These are phyloP conservation scores for Chytriomyces hyalinus DNA, from an alignment of 192 early-diverging fungal species.

Conservation along the genomic window DNA sequence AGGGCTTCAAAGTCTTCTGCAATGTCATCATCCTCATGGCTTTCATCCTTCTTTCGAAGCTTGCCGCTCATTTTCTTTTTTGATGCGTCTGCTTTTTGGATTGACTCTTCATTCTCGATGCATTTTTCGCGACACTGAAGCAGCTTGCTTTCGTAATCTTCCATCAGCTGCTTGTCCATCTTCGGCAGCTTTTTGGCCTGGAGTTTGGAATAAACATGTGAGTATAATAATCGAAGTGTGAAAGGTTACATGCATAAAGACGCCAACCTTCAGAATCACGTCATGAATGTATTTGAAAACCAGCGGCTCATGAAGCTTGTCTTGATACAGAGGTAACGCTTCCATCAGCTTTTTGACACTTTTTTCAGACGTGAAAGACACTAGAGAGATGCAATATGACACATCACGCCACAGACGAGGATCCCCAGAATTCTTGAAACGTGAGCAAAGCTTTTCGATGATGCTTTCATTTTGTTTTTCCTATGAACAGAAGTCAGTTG, in stretches of 20 bases:
- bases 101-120: constrained; percentile 62
- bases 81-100: constrained; percentile 7
- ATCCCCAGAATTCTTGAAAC: constrained; percentile 84
- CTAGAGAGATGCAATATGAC: constrained; percentile 85
- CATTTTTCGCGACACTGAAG: constrained; percentile 71
- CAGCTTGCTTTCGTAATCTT: constrained; percentile 86
- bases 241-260: not conserved
- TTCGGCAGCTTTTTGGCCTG: constrained; percentile 72
- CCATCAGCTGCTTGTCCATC: constrained; percentile 78
- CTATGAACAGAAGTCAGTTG: constrained; percentile 49
- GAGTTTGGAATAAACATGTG: not conserved
- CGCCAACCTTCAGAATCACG: constrained; percentile 78
- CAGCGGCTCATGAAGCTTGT: constrained; percentile 85
- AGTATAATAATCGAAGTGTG: not conserved
- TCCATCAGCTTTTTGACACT: constrained; percentile 86
- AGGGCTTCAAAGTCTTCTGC: no score
- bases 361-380: constrained; percentile 88
- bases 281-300: constrained; percentile 88
- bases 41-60: constrained; percentile 2
- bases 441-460: constrained; percentile 93
- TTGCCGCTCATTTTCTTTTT: constrained; percentile 3
- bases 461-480: constrained; percentile 95
- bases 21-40: no score
- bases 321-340: constrained; percentile 80
- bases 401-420: constrained; percentile 90